Evolutionary conservation across 2,329 filamentous ascomycete species (phyloP).

Genomic region (Diaporthe capsici): DNA sequence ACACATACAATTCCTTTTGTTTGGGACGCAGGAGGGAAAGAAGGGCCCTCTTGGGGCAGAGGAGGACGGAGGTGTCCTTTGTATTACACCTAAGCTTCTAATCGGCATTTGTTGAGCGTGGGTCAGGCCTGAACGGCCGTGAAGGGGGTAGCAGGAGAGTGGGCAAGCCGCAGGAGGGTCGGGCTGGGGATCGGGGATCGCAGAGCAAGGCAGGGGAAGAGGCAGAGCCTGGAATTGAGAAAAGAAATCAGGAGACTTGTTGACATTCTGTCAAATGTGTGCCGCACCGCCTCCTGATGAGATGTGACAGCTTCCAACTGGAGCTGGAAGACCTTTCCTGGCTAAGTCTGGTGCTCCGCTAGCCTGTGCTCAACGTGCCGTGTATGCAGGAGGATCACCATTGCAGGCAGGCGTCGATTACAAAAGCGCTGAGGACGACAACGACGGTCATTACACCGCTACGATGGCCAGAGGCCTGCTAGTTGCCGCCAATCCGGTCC

Average conservation of each 20-base stretch:
- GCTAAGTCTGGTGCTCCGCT: conserved; percentile 10
- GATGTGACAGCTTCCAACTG: conserved; percentile 16
- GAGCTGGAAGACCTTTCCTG: neutral
- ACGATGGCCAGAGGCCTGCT: neutral
- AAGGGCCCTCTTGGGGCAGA: conserved; percentile 8
- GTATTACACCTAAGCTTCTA: conserved; percentile 44
- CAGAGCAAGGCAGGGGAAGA: neutral
- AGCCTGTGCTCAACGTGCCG: conserved; percentile 14
- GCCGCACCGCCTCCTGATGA: conserved; percentile 4
- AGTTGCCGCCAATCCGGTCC: neutral
- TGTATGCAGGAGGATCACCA: neutral
- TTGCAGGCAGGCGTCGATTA: neutral
- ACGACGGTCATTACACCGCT: neutral
- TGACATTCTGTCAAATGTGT: conserved; percentile 28
- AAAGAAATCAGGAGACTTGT: conserved; percentile 11
- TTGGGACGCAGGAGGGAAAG: conserved; percentile 21
- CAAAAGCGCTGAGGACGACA: neutral
- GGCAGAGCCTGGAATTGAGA: neutral
- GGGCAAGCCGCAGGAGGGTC: neutral
- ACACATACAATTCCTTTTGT: conserved; percentile 40
- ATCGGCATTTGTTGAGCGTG: conserved; percentile 53
- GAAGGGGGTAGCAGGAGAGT: neutral
- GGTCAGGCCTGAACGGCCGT: conserved; percentile 46
- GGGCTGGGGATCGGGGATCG: neutral
- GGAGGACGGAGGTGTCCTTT: conserved; percentile 28